Evolutionary conservation across 1,284 basidiomycete genomes (phyloP), one percentile per base, ranked within the genome.

Genomic region (Ganoderma boninense): DNA sequence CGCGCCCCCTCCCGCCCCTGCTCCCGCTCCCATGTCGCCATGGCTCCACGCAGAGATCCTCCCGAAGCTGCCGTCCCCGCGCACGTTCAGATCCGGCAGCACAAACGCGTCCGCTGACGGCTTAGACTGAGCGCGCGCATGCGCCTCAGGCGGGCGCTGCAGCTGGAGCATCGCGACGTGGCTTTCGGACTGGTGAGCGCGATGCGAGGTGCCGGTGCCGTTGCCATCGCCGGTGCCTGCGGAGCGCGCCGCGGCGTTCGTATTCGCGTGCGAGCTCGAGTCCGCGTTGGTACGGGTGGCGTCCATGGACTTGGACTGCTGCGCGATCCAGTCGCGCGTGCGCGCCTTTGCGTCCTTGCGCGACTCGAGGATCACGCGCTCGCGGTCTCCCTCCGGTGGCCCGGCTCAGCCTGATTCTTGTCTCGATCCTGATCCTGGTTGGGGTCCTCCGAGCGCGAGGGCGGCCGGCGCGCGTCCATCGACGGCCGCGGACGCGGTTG

Each of bases 281-380:
- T 57, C 40, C 43, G 20, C 35, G 11, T 20, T 20, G 20, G 29
- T 32, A 2, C n/a, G n/a, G n/a, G n/a, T n/a, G n/a, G 46, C 49
- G 44, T 62, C 64, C 44, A 16, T 42, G 70, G 54, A 67, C 68
- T 46, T 18, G 61, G 56, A 57, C 26, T 65, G 73, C 62, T 66
- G 16, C 64, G 68, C 69, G 70, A 74, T 62, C 73, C 73, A 74
- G 63, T 74, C 73, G 65, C 66, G 70, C 67, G 70, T 71, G 62
- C 73, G 73, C 32, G 63, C 65, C 56, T 70, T 70, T 10, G 65
- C 69, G 63, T 46, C 73, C 67, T 38, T 67, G 65, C 56, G 67
- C 38, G 67, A 42, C 29, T 63, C 73, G 63, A 43, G 73, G 40
- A 70, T 71, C 67, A 29, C 66, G 49, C 60, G 66, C 64, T 66